phyloP scores from a whole-genome alignment of 2,329 filamentous ascomycete genomes.

The Colletotrichum brevisporum region DNA sequence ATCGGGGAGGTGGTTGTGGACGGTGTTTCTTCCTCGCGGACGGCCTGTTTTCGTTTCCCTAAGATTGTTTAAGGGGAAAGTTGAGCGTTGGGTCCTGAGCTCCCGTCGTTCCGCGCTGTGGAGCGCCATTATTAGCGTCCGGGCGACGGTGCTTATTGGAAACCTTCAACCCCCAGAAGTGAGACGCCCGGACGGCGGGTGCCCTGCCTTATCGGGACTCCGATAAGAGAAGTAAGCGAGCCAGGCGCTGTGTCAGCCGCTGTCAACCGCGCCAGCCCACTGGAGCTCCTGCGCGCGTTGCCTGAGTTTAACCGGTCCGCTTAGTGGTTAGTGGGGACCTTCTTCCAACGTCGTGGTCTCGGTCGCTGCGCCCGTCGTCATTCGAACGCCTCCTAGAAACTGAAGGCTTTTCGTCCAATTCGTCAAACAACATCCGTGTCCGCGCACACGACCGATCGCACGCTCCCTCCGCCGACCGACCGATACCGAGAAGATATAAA shows the following conservation, averaged over 20 bases:
- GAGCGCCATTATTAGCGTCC: slow-evolving; percentile 25
- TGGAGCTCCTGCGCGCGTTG: no score
- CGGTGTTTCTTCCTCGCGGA: slow-evolving; percentile 8
- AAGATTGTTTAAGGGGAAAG: slow-evolving; percentile 36
- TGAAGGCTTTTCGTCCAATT: slow-evolving; percentile 10
- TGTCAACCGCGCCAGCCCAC: slow-evolving; percentile 9
- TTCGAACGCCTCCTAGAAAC: neutral
- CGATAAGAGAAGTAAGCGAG: slow-evolving; percentile 36
- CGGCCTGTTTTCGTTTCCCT: slow-evolving; percentile 23
- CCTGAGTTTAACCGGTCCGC: slow-evolving; percentile 20
- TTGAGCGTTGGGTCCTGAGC: slow-evolving; percentile 30
- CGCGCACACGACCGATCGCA: neutral
- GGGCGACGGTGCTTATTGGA: slow-evolving; percentile 11
- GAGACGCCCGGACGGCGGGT: no score
- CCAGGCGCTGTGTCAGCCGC: slow-evolving; percentile 16
- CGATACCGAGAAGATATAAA: neutral
- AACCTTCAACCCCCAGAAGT: no score
- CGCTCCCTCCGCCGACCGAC: neutral
- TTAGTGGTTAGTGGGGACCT: slow-evolving; percentile 25
- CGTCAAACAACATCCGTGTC: slow-evolving; percentile 2
- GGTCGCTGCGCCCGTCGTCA: slow-evolving; percentile 11
- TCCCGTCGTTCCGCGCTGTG: slow-evolving; percentile 37
- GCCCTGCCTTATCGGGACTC: slow-evolving; percentile 34
- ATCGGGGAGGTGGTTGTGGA: neutral
- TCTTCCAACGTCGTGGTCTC: slow-evolving; percentile 21